These are phyloP conservation scores for Arthrinium phaeospermum DNA, from an alignment of 2,329 filamentous ascomycete species.

Conservation along the genomic window DNA sequence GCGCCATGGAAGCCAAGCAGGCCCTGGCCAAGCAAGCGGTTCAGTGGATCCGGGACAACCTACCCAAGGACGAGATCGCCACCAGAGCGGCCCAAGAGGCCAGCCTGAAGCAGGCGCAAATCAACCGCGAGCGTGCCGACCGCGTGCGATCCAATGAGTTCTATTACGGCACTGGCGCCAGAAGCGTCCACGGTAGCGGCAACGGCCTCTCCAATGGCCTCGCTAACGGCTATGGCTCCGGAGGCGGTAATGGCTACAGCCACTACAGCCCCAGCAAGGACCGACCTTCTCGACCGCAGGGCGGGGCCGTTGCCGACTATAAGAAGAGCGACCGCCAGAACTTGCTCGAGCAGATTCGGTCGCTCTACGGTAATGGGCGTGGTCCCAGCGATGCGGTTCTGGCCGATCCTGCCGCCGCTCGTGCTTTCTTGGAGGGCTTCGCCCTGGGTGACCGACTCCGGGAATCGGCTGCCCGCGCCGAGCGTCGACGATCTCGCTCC, in stretches of 20 bases:
- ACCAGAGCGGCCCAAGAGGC: not conserved
- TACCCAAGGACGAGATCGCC: not conserved
- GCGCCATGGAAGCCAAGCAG: constrained; percentile 31
- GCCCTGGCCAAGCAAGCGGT: constrained; percentile 24
- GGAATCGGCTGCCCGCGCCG: constrained; percentile 8
- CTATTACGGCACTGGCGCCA: not conserved
- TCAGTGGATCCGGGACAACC: constrained; percentile 19
- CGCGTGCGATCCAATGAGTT: not conserved
- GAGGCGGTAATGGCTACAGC: not conserved
- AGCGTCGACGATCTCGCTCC: constrained; percentile 20
- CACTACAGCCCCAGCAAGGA: not conserved
- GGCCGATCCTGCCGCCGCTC: constrained; percentile 31
- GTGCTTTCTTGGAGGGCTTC: constrained; percentile 37
- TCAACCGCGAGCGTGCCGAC: not conserved
- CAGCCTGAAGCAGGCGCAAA: not conserved
- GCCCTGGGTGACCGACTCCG: constrained; percentile 27
- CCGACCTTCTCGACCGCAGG: not conserved
- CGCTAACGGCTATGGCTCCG: not conserved
- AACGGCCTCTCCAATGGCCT: not conserved
- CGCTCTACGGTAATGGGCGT: constrained; percentile 26
- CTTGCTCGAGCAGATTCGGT: constrained; percentile 28
- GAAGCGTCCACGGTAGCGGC: not conserved
- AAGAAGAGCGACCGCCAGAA: constrained; percentile 25
- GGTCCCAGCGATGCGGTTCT: constrained; percentile 29
- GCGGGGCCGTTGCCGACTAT: not conserved